Percentiles rank a stretch among this genome's conserved stretches.
Evolutionary conservation across 805 yeast species (phyloP).

Genomic region (Metschnikowia proteae): DNA sequence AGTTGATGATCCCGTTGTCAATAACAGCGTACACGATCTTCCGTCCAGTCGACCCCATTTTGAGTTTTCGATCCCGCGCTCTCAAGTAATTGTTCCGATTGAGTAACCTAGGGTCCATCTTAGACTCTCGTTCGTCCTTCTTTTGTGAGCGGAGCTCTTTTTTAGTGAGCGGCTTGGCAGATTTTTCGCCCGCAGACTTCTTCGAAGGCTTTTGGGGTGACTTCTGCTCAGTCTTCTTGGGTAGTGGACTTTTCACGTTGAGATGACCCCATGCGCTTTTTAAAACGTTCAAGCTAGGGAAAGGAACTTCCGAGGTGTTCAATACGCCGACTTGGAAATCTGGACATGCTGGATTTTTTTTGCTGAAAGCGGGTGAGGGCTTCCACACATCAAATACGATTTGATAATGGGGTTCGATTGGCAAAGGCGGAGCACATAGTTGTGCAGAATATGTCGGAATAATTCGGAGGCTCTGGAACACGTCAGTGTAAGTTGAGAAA

Average conservation of each 20-base stretch:
- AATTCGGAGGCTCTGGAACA: conserved; percentile 22
- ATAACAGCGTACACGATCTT: conserved; percentile 63
- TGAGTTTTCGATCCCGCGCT: conserved; percentile 40
- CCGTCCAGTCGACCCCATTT: conserved; percentile 46
- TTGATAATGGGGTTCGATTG: conserved; percentile 15
- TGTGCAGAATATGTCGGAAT: conserved; percentile 17
- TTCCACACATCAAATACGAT: conserved; percentile 77
- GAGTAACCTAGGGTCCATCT: conserved; percentile 23
- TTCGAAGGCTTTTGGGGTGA: background rate
- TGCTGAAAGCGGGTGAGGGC: conserved; percentile 68
- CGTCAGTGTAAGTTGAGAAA: conserved; percentile 24
- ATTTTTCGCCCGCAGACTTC: background rate
- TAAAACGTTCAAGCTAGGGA: conserved; percentile 48
- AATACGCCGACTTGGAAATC: conserved; percentile 69
- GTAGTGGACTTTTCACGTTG: background rate
- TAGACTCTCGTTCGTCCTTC: conserved; percentile 26
- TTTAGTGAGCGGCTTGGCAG: conserved; percentile 19
- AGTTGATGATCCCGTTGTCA: conserved; percentile 72
- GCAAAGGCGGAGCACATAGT: conserved; percentile 9
- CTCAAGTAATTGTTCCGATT: conserved; percentile 26
- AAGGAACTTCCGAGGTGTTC: conserved; percentile 38
- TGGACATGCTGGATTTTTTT: conserved; percentile 64
- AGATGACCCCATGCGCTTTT: conserved; percentile 24
- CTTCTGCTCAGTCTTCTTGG: background rate
- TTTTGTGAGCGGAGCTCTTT: conserved; percentile 23